Evolutionary conservation across 352 stramenopile species (phyloP), one percentile per base, ranked within the genome.

Genomic region (Globisporangium recalcitrans): DNA sequence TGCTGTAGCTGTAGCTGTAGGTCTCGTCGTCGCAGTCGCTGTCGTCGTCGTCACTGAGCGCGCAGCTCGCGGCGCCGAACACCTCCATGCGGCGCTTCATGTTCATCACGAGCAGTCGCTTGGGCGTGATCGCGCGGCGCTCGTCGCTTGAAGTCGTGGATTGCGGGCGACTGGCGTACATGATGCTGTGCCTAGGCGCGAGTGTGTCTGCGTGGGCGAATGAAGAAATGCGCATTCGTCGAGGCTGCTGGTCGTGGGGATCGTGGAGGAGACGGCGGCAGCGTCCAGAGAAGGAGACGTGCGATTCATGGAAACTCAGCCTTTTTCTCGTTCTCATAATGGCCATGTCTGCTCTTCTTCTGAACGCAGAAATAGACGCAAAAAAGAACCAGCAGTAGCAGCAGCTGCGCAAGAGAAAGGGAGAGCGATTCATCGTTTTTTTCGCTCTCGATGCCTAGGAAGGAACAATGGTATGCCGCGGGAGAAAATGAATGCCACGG

Each of bases 61-160:
- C n/a, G n/a, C n/a, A n/a, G n/a, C n/a, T n/a, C n/a, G n/a, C n/a
- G n/a, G 48, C 26, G 48, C 44, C n/a, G 49, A 56, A 56, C 8
- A 56, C 49, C 49, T 56, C 27, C 16, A 55, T 55, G 48, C 48
- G 48, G 2, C 48, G 48, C 26, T 55, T 55, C 26, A 38, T 22
- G 48, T n/a, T 24, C 44, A 51, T 24, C 26, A 55, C 48, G 48
- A n/a, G 48, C 16, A 19, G 48, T 3, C 26, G 26, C 26, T 29
- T 31, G 26, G 21, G 27, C 13, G 48, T 38, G 26, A 24, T 46
- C 38, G 38, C 16, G 38, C 48, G 26, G 26, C 19, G 48, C 26
- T 31, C n/a, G 19, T 54, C 24, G 14, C 16, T 19, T 27, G 24
- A 0, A 31, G 21, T 11, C n/a, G 46, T 27, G 5, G 11, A 26